Percentiles rank a stretch among this genome's conserved stretches.
phyloP scores from a whole-genome alignment of 495 filamentous ascomycete genomes.

The Penicillium maclennaniae region DNA sequence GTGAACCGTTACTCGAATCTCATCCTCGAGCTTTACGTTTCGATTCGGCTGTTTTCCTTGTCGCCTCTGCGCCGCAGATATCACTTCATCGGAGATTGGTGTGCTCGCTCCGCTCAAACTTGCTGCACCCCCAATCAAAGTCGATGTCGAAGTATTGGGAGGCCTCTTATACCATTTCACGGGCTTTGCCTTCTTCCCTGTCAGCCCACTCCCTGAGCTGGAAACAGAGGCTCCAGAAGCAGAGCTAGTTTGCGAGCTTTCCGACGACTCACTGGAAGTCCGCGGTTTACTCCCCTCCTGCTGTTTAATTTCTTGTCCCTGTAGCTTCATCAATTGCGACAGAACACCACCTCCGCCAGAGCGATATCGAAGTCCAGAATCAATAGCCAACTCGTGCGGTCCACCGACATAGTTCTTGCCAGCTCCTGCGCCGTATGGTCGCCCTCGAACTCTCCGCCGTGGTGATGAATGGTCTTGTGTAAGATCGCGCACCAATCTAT shows the following conservation, averaged over 20 bases:
- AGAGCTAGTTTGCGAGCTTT: neutral
- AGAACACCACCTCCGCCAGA: conserved; percentile 32
- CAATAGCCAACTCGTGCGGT: conserved; percentile 12
- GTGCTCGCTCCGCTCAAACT: conserved; percentile 29
- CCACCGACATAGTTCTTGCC: conserved; percentile 10
- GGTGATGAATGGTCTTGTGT: conserved; percentile 26
- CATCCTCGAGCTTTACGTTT: conserved; percentile 40
- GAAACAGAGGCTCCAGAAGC: neutral
- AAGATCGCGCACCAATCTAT: conserved; percentile 31
- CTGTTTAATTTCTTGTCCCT: conserved; percentile 12
- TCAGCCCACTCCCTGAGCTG: conserved; percentile 6
- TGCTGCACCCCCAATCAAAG: conserved; percentile 15
- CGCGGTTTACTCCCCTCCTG: conserved; percentile 6
- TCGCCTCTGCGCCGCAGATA: conserved; percentile 29
- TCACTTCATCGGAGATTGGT: conserved; percentile 26
- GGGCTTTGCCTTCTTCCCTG: conserved; percentile 22
- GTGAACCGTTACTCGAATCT: conserved; percentile 77
- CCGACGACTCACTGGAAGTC: conserved; percentile 11
- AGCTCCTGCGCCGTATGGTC: conserved; percentile 12
- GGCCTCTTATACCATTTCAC: conserved; percentile 36
- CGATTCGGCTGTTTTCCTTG: conserved; percentile 21
- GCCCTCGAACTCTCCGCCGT: conserved; percentile 21
- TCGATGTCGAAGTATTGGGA: conserved; percentile 28
- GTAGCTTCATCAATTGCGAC: conserved; percentile 33
- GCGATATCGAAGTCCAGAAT: conserved; percentile 20